phyloP scores from a whole-genome alignment of 371 early-diverging fungal genomes.

The Apophysomyces trapeziformis region DNA sequence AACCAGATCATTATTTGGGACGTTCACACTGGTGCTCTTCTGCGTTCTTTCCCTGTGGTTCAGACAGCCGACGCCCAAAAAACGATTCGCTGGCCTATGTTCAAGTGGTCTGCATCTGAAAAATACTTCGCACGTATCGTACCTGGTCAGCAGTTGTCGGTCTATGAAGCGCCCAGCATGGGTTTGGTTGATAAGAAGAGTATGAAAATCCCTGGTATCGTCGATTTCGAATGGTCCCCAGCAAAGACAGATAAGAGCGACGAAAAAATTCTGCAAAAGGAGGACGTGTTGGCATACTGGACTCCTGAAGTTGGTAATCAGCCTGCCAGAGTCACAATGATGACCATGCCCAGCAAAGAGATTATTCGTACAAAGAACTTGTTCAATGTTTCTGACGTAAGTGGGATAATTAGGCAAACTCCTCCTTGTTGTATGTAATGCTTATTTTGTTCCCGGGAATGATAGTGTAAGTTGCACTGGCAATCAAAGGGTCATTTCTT shows the following conservation, averaged over 20 bases:
- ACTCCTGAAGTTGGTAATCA: constrained; percentile 94
- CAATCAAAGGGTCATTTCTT: constrained; percentile 91
- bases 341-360: constrained; percentile 81
- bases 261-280: constrained; percentile 56
- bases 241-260: constrained; percentile 42
- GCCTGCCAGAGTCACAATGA: constrained; percentile 94
- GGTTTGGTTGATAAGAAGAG: constrained; percentile 93
- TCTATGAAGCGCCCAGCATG: constrained; percentile 95
- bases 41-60: constrained; percentile 85
- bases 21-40: constrained; percentile 77
- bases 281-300: constrained; percentile 89
- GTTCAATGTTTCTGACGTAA: constrained; percentile 85
- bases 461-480: constrained; percentile 86
- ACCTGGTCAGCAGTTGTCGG: constrained; percentile 78
- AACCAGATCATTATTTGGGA: constrained; percentile 91
- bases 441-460: neutral
- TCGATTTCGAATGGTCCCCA: constrained; percentile 94
- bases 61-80: constrained; percentile 55
- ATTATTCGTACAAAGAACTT: constrained; percentile 96
- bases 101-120: constrained; percentile 96
- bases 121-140: constrained; percentile 92
- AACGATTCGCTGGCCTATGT: constrained; percentile 91
- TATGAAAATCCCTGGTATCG: constrained; percentile 87
- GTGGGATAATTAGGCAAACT: constrained; percentile 15
- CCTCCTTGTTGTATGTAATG: neutral